phyloP scores from a whole-genome alignment of 331 rosid species.

The Stylosanthes scabra region DNA sequence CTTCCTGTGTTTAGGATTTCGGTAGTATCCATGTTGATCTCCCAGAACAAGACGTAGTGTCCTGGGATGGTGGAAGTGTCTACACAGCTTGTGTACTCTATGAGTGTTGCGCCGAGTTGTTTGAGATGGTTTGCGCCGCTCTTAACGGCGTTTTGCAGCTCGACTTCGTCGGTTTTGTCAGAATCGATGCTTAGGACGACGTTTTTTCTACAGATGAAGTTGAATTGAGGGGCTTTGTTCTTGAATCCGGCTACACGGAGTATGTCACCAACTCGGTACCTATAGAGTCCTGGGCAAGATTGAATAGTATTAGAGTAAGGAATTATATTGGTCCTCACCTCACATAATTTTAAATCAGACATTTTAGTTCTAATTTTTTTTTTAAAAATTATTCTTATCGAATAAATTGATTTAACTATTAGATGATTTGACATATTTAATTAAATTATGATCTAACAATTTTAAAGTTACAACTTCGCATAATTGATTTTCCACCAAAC shows the following conservation, averaged over 20 bases:
- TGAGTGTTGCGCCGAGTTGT: constrained; percentile 42
- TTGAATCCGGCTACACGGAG: constrained; percentile 69
- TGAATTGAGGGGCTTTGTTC: constrained; percentile 74
- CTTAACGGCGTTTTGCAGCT: constrained; percentile 68
- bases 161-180: constrained; percentile 64
- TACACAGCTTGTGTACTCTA: constrained; percentile 61
- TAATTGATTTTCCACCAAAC: no score
- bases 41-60: constrained; percentile 69
- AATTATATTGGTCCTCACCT: no score
- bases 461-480: no score
- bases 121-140: constrained; percentile 47
- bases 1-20: background rate
- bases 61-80: constrained; percentile 61
- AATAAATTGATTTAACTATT: no score
- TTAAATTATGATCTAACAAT: no score
- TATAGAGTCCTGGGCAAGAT: constrained; percentile 58
- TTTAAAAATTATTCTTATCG: no score
- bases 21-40: constrained; percentile 27
- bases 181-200: constrained; percentile 62
- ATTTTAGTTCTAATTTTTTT: no score
- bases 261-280: constrained; percentile 66
- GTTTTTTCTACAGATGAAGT: constrained; percentile 61
- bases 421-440: no score
- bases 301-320: no score
- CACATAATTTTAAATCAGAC: no score